Conservation (phyloP, 1,284 basidiomycete species). For the Sanguinoderma infundibulare region DNA sequence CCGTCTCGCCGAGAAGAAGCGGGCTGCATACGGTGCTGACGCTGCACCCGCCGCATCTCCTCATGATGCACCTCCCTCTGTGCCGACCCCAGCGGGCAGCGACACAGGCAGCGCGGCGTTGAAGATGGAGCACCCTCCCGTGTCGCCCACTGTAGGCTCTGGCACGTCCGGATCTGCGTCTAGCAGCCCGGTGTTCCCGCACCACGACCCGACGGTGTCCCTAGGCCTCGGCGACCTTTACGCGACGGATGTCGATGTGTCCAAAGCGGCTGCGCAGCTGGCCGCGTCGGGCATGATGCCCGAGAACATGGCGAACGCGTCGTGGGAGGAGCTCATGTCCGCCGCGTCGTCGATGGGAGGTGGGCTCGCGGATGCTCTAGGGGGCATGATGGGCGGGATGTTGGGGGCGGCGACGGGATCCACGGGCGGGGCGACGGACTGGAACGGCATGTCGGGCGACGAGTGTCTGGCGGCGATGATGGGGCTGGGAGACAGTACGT, state of each 20-base stretch:
- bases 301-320: not conserved
- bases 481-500: slow-evolving; percentile 23
- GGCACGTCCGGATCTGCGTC: slow-evolving; percentile 10
- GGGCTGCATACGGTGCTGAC: not conserved
- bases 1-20: slow-evolving; percentile 18
- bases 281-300: slow-evolving; percentile 17
- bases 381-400: slow-evolving; percentile 3
- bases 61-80: not conserved
- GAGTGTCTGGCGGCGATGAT: slow-evolving; percentile 26
- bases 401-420: not conserved
- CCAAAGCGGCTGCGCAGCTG: slow-evolving; percentile 20
- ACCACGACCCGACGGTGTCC: not conserved
- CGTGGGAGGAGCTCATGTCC: slow-evolving; percentile 21
- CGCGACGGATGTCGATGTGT: slow-evolving; percentile 21
- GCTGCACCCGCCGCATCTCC: not conserved
- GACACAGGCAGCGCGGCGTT: not conserved
- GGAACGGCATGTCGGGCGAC: slow-evolving; percentile 18
- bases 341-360: slow-evolving; percentile 1
- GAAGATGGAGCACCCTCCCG: not conserved
- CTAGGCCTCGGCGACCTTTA: slow-evolving; percentile 13
- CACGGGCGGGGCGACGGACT: slow-evolving; percentile 6
- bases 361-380: slow-evolving; percentile 10
- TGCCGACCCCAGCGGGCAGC: not conserved
- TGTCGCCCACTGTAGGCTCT: not conserved
- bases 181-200: slow-evolving; percentile 3